Percentiles rank a stretch among this genome's conserved stretches.
Evolutionary conservation across 1,284 basidiomycete genomes (phyloP).

Genomic region (Puccinia horiana): DNA sequence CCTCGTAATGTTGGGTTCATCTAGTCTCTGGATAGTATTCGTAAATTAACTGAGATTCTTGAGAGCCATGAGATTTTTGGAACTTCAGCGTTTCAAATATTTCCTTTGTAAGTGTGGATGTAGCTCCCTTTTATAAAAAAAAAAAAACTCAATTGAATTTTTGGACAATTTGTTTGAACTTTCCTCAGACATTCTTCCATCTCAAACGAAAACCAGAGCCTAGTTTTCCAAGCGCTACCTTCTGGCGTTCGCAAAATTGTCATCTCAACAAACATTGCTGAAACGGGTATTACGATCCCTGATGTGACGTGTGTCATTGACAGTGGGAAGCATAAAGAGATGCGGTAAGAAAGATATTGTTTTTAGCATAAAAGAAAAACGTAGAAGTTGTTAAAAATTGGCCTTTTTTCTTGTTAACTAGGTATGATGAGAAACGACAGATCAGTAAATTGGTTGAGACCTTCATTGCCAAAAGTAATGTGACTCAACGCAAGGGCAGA

Average conservation of each 20-base stretch:
- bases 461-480: slow-evolving; percentile 90
- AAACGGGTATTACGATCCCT: slow-evolving; percentile 95
- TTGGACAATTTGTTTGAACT: neutral
- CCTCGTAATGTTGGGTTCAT: neutral
- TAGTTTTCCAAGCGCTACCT: slow-evolving; percentile 57
- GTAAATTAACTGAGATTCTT: slow-evolving; percentile 80
- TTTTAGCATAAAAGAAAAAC: neutral
- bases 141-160: slow-evolving; percentile 69
- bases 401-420: slow-evolving; percentile 55
- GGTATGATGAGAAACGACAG: slow-evolving; percentile 96
- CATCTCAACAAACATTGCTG: slow-evolving; percentile 68
- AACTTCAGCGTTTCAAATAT: slow-evolving; percentile 71
- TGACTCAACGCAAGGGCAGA: slow-evolving; percentile 78
- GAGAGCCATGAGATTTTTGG: slow-evolving; percentile 76
- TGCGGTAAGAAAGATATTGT: slow-evolving; percentile 70
- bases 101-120: slow-evolving; percentile 69
- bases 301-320: slow-evolving; percentile 98
- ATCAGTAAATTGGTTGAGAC: slow-evolving; percentile 89
- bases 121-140: slow-evolving; percentile 64
- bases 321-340: slow-evolving; percentile 83
- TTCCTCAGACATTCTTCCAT: slow-evolving; percentile 56
- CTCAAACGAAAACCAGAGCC: slow-evolving; percentile 56
- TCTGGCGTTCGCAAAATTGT: slow-evolving; percentile 61
- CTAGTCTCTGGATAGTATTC: slow-evolving; percentile 68
- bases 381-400: too few relatives aligned